Conservation (phyloP, 2,329 filamentous ascomycete species). For the Trichoderma oligosporum region DNA sequence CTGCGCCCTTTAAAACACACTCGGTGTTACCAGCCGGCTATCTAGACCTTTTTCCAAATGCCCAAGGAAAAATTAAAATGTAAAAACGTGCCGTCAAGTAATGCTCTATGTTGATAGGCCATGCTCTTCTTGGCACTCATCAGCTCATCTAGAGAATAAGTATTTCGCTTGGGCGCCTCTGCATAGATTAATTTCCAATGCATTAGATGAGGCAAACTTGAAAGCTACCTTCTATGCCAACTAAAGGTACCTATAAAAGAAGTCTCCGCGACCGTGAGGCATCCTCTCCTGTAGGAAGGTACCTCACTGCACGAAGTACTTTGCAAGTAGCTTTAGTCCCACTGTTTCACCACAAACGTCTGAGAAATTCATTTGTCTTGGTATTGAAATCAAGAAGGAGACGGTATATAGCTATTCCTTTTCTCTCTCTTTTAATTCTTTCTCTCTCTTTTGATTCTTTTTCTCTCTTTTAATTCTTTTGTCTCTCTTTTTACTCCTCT, state of each 20-base stretch:
- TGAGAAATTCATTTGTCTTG: neutral
- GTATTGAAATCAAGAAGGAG: no score
- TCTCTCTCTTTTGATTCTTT: no score
- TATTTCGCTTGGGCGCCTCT: neutral
- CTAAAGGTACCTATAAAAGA: no score
- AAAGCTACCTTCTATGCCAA: neutral
- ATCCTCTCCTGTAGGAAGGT: no score
- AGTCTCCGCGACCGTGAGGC: neutral
- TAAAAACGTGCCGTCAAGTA: no score
- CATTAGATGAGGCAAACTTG: neutral
- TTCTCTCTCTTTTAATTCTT: no score
- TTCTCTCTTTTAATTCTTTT: no score
- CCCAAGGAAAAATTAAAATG: neutral
- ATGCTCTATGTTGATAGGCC: no score
- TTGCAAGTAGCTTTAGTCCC: no score
- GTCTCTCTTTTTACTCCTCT: neutral
- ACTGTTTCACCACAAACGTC: neutral
- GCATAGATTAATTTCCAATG: neutral
- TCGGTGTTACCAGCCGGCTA: conserved; percentile 5
- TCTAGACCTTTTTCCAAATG: neutral
- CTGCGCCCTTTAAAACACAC: conserved; percentile 2
- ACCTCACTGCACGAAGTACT: no score
- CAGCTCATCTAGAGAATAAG: neutral
- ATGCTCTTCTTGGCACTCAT: neutral
- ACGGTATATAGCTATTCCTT: no score